phyloP scores from a whole-genome alignment of 2,329 filamentous ascomycete species.

The Colletotrichum neosansevieriae region DNA sequence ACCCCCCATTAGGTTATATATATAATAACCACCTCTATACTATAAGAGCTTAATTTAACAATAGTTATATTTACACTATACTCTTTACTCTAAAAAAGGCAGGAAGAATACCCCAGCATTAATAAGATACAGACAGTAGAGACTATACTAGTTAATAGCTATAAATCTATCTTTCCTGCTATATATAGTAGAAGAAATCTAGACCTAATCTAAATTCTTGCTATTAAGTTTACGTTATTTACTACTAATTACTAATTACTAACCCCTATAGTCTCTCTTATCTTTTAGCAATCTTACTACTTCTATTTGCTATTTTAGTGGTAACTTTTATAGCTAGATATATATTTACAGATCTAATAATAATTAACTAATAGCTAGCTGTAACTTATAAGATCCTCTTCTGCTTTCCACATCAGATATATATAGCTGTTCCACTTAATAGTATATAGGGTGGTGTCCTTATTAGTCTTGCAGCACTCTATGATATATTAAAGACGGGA shows the following conservation, averaged over 20 bases:
- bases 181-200: too few relatives aligned
- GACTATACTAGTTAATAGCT: too few relatives aligned
- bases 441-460: not conserved
- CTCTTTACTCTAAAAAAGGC: not conserved
- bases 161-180: too few relatives aligned
- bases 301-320: not conserved
- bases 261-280: not conserved
- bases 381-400: slow-evolving; percentile 12
- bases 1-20: not conserved
- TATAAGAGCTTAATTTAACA: not conserved
- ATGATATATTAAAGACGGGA: not conserved
- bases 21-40: not conserved
- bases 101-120: not conserved
- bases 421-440: slow-evolving; percentile 13
- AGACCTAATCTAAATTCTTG: not conserved
- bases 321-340: not conserved
- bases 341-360: not conserved
- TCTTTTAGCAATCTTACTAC: not conserved
- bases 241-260: not conserved
- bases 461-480: slow-evolving; percentile 3
- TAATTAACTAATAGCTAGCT: not conserved
- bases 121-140: not conserved
- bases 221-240: not conserved
- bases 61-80: not conserved
- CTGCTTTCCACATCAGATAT: slow-evolving; percentile 9